Conservation (phyloP, 495 filamentous ascomycete genomes). For the Penicilliopsis zonata region DNA sequence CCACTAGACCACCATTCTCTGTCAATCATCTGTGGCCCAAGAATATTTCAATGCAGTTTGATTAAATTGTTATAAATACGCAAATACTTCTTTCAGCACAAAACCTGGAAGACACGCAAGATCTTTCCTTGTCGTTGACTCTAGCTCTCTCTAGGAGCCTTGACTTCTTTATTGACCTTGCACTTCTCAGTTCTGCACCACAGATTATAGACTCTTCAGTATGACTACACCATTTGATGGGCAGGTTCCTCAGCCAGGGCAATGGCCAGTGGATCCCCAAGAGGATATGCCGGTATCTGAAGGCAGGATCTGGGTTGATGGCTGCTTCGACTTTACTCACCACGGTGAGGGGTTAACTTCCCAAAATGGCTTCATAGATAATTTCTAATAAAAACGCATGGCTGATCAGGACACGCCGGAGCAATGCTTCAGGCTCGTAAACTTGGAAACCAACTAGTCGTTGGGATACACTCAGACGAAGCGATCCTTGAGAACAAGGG, state of each 20-base stretch:
- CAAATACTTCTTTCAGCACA: too few species aligned
- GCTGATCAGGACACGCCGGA: slow-evolving; percentile 68
- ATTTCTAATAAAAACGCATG: slow-evolving; percentile 1
- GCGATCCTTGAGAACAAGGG: slow-evolving; percentile 94
- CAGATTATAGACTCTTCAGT: background rate
- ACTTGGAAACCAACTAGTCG: slow-evolving; percentile 74
- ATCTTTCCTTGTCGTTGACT: too few species aligned
- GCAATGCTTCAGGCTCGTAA: slow-evolving; percentile 89
- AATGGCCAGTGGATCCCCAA: slow-evolving; percentile 59
- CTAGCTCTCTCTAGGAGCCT: too few species aligned
- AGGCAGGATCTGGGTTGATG: slow-evolving; percentile 89
- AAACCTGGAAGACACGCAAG: too few species aligned
- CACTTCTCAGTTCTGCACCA: too few species aligned
- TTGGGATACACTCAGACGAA: slow-evolving; percentile 90
- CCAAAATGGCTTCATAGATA: background rate
- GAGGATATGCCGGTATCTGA: slow-evolving; percentile 48
- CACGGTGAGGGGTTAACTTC: slow-evolving; percentile 48
- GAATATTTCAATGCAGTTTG: too few species aligned
- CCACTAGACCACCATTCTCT: too few species aligned
- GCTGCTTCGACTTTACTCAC: slow-evolving; percentile 98
- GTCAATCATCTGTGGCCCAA: too few species aligned
- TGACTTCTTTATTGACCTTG: too few species aligned
- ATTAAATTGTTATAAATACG: too few species aligned
- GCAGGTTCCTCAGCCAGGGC: slow-evolving; percentile 30
- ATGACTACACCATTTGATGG: slow-evolving; percentile 18